Conservation (phyloP, 257 asterid genomes). For the Rubia yunnanensis region DNA sequence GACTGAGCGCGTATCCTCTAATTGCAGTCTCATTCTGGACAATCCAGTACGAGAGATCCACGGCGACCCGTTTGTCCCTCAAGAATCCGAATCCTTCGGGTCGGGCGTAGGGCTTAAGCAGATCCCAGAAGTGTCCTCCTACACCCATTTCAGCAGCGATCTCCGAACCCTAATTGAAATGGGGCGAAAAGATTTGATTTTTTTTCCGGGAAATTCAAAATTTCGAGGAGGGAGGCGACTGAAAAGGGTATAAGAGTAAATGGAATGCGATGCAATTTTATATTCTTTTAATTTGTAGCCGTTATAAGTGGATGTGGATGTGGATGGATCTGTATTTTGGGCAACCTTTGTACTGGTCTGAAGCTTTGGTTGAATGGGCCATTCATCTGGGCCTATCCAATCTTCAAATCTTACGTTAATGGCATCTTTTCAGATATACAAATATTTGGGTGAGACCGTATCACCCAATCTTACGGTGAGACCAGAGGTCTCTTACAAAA, state of each 20-base stretch:
- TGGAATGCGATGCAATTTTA: neutral
- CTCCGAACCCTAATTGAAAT: neutral
- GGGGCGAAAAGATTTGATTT: neutral
- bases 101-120: slow-evolving; percentile 70
- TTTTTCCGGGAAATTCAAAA: slow-evolving; percentile 11
- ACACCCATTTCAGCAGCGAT: slow-evolving; percentile 49
- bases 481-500: too few relatives aligned
- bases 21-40: slow-evolving; percentile 91
- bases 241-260: neutral
- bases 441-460: too few relatives aligned
- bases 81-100: slow-evolving; percentile 70
- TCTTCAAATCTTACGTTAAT: neutral
- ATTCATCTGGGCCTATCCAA: neutral
- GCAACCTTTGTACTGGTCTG: neutral
- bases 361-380: neutral
- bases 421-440: too few relatives aligned
- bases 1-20: slow-evolving; percentile 53
- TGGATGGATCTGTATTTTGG: slow-evolving; percentile 4
- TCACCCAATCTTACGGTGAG: too few relatives aligned
- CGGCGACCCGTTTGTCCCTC: slow-evolving; percentile 94
- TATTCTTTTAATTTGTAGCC: neutral
- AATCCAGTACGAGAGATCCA: slow-evolving; percentile 90
- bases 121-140: slow-evolving; percentile 95
- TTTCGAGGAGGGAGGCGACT: neutral
- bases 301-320: too few relatives aligned